Evolutionary conservation across 2,329 filamentous ascomycete genomes (phyloP).

Genomic region (Epichloe sylvatica): DNA sequence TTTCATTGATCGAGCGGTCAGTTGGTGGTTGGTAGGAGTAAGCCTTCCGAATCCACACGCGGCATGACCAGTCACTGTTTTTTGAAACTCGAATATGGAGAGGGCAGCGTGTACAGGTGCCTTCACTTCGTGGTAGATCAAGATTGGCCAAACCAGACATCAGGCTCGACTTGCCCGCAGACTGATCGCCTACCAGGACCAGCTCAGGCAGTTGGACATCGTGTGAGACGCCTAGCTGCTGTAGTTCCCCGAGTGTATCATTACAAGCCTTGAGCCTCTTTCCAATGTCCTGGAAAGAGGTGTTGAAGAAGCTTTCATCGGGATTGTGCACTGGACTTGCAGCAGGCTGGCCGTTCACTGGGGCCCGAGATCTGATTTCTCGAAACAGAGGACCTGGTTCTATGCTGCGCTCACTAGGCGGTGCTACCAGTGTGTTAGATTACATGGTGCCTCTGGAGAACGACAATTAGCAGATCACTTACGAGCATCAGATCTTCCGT

Average conservation of each 20-base stretch:
- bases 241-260: slow-evolving; percentile 51
- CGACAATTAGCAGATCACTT: slow-evolving; percentile 10
- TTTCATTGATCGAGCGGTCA: slow-evolving; percentile 26
- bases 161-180: slow-evolving; percentile 62
- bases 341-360: slow-evolving; percentile 2
- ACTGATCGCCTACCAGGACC: slow-evolving; percentile 74
- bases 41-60: slow-evolving; percentile 50
- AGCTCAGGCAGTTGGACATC: slow-evolving; percentile 62
- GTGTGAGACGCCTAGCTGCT: slow-evolving; percentile 58
- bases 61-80: slow-evolving; percentile 50
- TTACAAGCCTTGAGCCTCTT: slow-evolving; percentile 51
- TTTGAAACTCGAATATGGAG: slow-evolving; percentile 61
- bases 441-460: not conserved
- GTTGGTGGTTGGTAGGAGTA: slow-evolving; percentile 40
- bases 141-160: slow-evolving; percentile 56
- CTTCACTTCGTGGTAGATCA: slow-evolving; percentile 53
- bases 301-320: slow-evolving; percentile 28
- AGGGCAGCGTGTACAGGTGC: slow-evolving; percentile 68
- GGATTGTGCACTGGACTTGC: slow-evolving; percentile 11
- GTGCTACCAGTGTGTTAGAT: slow-evolving; percentile 15
- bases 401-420: slow-evolving; percentile 21
- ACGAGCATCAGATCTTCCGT: slow-evolving; percentile 26
- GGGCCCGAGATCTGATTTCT: slow-evolving; percentile 21
- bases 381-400: slow-evolving; percentile 25
- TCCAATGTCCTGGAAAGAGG: slow-evolving; percentile 40